A percentile compares a stretch with the other conserved stretches of the same genome.
phyloP scores from a whole-genome alignment of 495 filamentous ascomycete species.

The Jackrogersella multiformis region DNA sequence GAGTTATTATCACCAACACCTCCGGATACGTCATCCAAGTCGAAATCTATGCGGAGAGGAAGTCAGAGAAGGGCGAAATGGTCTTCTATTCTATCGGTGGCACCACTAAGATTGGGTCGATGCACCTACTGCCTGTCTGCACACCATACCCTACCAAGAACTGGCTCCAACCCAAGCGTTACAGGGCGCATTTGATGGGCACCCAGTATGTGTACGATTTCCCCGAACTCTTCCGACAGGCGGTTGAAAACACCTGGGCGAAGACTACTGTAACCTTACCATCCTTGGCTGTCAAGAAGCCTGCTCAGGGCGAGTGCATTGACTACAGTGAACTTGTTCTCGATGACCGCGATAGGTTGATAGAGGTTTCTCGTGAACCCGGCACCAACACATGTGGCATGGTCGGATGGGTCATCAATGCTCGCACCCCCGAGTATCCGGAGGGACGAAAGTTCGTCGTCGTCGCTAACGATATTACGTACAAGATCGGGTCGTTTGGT shows the following conservation, averaged over 20 bases:
- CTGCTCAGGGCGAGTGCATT: conserved; percentile 87
- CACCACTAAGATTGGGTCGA: conserved; percentile 91
- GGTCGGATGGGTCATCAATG: conserved; percentile 97
- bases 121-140: conserved; percentile 90
- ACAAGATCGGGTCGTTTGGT: conserved; percentile 97
- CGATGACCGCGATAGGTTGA: conserved; percentile 90
- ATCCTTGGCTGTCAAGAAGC: conserved; percentile 79
- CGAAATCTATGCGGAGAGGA: conserved; percentile 96
- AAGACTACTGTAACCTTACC: conserved; percentile 75
- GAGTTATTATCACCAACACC: conserved; percentile 97
- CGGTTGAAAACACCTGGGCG: conserved; percentile 94
- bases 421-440: conserved; percentile 98
- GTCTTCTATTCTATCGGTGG: conserved; percentile 97
- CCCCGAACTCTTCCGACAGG: conserved; percentile 98
- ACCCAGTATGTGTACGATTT: conserved; percentile 99
- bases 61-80: conserved; percentile 96
- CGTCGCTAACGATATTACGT: conserved; percentile 98
- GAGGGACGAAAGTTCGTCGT: conserved; percentile 91
- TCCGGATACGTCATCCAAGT: conserved; percentile 99
- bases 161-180: conserved; percentile 97
- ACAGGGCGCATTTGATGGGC: conserved; percentile 99
- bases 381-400: conserved; percentile 96
- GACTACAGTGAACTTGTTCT: conserved; percentile 94
- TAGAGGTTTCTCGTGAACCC: conserved; percentile 91
- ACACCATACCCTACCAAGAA: conserved; percentile 98